Conservation (phyloP, 805 yeast species). For the Yarrowia deformans region DNA sequence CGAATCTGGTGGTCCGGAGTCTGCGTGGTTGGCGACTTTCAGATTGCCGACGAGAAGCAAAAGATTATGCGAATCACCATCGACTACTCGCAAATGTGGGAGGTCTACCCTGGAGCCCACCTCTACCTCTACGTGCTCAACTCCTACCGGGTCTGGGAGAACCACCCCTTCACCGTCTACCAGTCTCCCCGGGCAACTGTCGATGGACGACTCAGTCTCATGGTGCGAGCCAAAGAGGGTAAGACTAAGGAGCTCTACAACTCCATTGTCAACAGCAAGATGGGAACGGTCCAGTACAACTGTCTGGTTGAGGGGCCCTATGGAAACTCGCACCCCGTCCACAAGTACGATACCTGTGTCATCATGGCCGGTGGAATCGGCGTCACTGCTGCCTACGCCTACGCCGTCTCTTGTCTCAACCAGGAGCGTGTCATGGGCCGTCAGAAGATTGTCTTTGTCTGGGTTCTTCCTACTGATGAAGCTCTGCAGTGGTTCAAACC, state of each 20-base stretch:
- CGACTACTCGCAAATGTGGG: conserved; percentile 57
- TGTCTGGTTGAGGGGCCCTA: conserved; percentile 72
- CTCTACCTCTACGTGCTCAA: conserved; percentile 65
- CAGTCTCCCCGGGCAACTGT: conserved; percentile 41
- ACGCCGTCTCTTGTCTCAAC: conserved; percentile 44
- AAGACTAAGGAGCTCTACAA: conserved; percentile 41
- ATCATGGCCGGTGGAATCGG: conserved; percentile 81
- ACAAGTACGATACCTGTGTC: conserved; percentile 61
- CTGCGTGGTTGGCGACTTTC: conserved; percentile 19
- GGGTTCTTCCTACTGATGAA: conserved; percentile 48
- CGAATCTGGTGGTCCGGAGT: conserved; percentile 67
- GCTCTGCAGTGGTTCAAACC: conserved; percentile 48
- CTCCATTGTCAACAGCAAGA: conserved; percentile 17
- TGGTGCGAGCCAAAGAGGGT: conserved; percentile 42
- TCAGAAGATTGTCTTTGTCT: conserved; percentile 46
- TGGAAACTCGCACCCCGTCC: conserved; percentile 62
- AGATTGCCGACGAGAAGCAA: conserved; percentile 32
- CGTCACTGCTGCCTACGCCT: conserved; percentile 65
- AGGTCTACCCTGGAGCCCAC: conserved; percentile 62
- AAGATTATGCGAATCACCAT: conserved; percentile 45
- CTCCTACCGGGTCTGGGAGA: conserved; percentile 65
- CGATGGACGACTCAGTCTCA: conserved; percentile 41
- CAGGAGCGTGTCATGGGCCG: conserved; percentile 40
- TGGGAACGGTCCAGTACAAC: conserved; percentile 39
- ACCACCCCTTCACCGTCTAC: conserved; percentile 71